phyloP scores from a whole-genome alignment of 208 protist genomes.

The Crithidia mellificae region DNA sequence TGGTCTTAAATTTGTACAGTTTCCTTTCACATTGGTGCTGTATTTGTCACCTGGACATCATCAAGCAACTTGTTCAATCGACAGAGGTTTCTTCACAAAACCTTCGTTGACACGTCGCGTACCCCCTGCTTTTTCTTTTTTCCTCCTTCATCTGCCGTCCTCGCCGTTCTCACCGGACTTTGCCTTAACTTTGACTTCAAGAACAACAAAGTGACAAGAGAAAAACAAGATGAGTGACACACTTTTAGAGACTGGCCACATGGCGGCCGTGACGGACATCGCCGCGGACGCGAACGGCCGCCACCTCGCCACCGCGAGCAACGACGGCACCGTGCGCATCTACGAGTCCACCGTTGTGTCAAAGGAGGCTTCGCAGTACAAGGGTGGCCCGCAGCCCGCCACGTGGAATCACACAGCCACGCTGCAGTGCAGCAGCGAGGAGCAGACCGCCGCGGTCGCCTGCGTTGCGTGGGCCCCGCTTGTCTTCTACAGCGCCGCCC shows the following conservation, averaged over 20 bases:
- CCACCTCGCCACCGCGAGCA: constrained; percentile 62
- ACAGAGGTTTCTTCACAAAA: too few relatives aligned
- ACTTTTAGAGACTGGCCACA: constrained; percentile 71
- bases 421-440: constrained; percentile 30
- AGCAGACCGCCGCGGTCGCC: constrained; percentile 48
- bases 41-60: too few relatives aligned
- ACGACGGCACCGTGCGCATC: constrained; percentile 68
- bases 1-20: too few relatives aligned
- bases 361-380: constrained; percentile 33
- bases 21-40: too few relatives aligned
- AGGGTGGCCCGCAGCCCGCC: constrained; percentile 30
- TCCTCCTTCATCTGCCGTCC: not conserved
- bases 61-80: too few relatives aligned
- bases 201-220: too few relatives aligned
- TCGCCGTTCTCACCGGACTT: too few relatives aligned
- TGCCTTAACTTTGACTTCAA: too few relatives aligned
- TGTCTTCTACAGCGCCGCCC: constrained; percentile 52
- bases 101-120: too few relatives aligned
- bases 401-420: constrained; percentile 25
- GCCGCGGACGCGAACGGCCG: constrained; percentile 63
- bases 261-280: constrained; percentile 62
- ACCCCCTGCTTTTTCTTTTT: not conserved
- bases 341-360: constrained; percentile 38
- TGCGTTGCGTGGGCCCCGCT: constrained; percentile 81
- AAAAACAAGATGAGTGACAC: constrained; percentile 32